Percentiles rank a stretch among this genome's conserved stretches.
Evolutionary conservation across 176 grass and related monocot species (phyloP).

Genomic region (sorghum (Sorghum bicolor)): Sorghum_bicolor_NCBIv3 NC_012876.2:58639001-58639500

Average conservation of each 20-base stretch:
- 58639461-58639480: background rate
- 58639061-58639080: too few relatives aligned
- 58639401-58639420: background rate
- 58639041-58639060: background rate
- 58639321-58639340: too few relatives aligned
- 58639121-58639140: background rate
- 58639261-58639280: slow-evolving; percentile 15
- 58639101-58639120: background rate
- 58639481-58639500: background rate
- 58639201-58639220: background rate
- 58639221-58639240: background rate
- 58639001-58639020: too few relatives aligned
- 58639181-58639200: background rate
- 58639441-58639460: background rate
- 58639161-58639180: background rate
- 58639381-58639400: background rate
- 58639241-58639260: slow-evolving; percentile 12
- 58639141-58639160: background rate
- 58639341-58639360: background rate
- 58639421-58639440: background rate
- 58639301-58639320: background rate
- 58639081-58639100: background rate
- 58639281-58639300: background rate
- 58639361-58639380: background rate
- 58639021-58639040: too few relatives aligned